Evolutionary conservation across 257 asterid genomes (phyloP).

Genomic region (Vinca minor): DNA sequence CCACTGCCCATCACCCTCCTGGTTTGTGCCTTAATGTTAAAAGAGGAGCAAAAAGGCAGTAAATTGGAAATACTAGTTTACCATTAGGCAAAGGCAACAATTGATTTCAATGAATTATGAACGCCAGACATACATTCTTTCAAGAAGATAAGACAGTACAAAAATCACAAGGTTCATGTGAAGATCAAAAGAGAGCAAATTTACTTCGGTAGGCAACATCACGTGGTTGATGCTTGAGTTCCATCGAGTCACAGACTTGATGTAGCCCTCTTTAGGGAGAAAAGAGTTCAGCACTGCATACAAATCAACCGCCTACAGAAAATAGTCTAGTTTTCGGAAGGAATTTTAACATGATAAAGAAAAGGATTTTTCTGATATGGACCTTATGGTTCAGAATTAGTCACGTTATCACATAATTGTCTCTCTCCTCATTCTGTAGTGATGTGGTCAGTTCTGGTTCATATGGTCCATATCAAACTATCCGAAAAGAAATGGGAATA

Average conservation of each 20-base stretch:
- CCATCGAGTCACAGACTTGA: constrained; percentile 66
- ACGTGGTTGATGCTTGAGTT: constrained; percentile 73
- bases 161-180: background rate
- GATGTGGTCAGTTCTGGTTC: too few species aligned
- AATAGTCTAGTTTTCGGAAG: constrained; percentile 5
- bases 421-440: too few species aligned
- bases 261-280: constrained; percentile 69
- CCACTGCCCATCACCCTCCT: background rate
- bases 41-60: background rate
- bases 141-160: too few species aligned
- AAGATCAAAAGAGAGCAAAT: constrained; percentile 8
- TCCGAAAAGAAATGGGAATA: too few species aligned
- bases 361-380: too few species aligned
- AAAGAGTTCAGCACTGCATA: constrained; percentile 66
- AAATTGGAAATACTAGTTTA: too few species aligned
- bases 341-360: background rate
- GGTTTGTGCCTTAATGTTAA: background rate
- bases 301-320: constrained; percentile 73
- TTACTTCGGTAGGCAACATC: constrained; percentile 85
- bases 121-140: too few species aligned
- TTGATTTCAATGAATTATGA: too few species aligned
- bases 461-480: too few species aligned
- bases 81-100: too few species aligned
- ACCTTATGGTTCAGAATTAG: too few species aligned
- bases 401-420: too few species aligned